A percentile compares a stretch with the other conserved stretches of the same genome.
phyloP scores from a whole-genome alignment of 2,329 filamentous ascomycete genomes.

The Monilinia fructigena region DNA sequence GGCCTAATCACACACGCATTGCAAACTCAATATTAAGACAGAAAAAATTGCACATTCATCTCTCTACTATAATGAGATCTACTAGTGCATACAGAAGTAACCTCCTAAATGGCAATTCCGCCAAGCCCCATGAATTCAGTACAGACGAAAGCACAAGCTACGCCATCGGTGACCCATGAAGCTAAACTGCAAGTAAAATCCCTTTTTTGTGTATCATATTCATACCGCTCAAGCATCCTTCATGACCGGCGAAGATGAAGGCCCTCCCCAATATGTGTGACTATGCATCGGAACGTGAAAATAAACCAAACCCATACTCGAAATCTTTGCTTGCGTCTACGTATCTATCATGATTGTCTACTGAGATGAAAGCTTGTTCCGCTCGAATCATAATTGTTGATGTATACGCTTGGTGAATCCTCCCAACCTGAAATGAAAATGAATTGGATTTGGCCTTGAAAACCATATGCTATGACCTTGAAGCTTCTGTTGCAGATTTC shows the following conservation, averaged over 20 bases:
- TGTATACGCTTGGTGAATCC: neutral
- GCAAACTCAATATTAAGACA: neutral
- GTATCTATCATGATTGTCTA: neutral
- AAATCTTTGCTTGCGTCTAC: neutral
- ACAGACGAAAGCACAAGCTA: constrained; percentile 7
- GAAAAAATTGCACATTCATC: neutral
- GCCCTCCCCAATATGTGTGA: neutral
- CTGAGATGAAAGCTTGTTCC: neutral
- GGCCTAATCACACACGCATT: neutral
- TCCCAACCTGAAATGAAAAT: neutral
- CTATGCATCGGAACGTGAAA: neutral
- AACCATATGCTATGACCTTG: neutral
- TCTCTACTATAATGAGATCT: neutral
- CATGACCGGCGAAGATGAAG: neutral
- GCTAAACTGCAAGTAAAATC: neutral
- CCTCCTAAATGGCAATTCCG: neutral
- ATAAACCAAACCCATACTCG: neutral
- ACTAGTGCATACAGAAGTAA: neutral
- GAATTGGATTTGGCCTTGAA: neutral
- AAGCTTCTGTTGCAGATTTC: neutral
- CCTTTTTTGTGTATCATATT: constrained; percentile 7
- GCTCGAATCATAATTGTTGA: neutral
- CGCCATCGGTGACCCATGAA: neutral
- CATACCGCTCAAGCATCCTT: neutral
- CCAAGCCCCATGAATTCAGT: neutral